Percentiles rank a stretch among this genome's conserved stretches.
These are phyloP conservation scores for Gymnopus androsaceus DNA, from an alignment of 1,284 basidiomycete genomes.

Conservation along the genomic window DNA sequence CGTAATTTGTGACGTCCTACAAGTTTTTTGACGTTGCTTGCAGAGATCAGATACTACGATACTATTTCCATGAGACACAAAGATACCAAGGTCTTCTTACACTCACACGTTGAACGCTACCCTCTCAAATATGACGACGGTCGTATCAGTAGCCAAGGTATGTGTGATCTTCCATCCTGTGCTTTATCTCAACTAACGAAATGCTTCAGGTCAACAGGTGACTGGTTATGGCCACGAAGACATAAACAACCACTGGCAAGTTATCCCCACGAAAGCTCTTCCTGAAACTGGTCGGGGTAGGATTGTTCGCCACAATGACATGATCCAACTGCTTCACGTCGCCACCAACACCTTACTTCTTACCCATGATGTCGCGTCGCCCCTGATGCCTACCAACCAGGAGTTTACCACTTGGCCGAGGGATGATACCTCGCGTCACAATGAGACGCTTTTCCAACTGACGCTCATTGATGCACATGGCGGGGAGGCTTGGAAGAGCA, in stretches of 20 bases:
- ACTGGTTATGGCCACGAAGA: slow-evolving; percentile 96
- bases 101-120: slow-evolving; percentile 90
- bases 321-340: slow-evolving; percentile 88
- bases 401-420: slow-evolving; percentile 92
- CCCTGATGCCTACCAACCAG: slow-evolving; percentile 96
- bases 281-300: slow-evolving; percentile 88
- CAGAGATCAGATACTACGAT: slow-evolving; percentile 94
- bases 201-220: slow-evolving; percentile 84
- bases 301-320: slow-evolving; percentile 85
- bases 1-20: background rate
- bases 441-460: slow-evolving; percentile 87
- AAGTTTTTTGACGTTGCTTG: background rate
- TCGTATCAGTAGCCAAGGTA: slow-evolving; percentile 91
- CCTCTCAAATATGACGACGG: slow-evolving; percentile 96
- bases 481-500: slow-evolving; percentile 86
- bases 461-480: slow-evolving; percentile 71
- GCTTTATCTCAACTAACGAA: slow-evolving; percentile 12
- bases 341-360: slow-evolving; percentile 83
- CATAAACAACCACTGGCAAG: slow-evolving; percentile 94
- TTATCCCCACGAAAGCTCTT: slow-evolving; percentile 90
- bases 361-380: slow-evolving; percentile 97
- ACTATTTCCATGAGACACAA: slow-evolving; percentile 88
- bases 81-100: slow-evolving; percentile 89
- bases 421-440: slow-evolving; percentile 71
- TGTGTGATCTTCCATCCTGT: slow-evolving; percentile 12